phyloP scores from a whole-genome alignment of 2,329 filamentous ascomycete species.

The Microthyrium microscopicum region DNA sequence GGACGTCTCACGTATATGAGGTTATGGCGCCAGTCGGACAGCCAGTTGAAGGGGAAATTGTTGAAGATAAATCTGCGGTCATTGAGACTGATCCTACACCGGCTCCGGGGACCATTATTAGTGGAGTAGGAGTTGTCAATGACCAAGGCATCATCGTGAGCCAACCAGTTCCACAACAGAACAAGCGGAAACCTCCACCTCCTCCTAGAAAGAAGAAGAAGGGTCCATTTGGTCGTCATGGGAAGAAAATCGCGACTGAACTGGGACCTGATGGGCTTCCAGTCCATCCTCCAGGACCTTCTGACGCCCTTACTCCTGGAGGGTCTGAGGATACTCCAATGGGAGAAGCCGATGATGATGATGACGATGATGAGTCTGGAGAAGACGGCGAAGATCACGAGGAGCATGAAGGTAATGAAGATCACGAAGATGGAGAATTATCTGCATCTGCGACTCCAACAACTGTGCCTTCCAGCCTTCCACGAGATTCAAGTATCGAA shows the following conservation, averaged over 20 bases:
- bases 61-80: constrained; percentile 25
- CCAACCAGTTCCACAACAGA: constrained; percentile 28
- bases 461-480: constrained; percentile 15
- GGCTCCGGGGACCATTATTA: constrained; percentile 41
- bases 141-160: constrained; percentile 42
- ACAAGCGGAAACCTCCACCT: constrained; percentile 49
- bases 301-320: constrained; percentile 20
- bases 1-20: constrained; percentile 72
- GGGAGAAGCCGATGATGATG: constrained; percentile 28
- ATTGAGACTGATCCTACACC: constrained; percentile 28
- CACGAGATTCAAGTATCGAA: constrained; percentile 10
- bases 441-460: constrained; percentile 26
- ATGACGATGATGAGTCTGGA: constrained; percentile 31
- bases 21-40: constrained; percentile 69
- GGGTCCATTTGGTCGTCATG: constrained; percentile 63
- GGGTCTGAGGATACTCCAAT: constrained; percentile 25
- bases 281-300: constrained; percentile 36
- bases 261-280: no score
- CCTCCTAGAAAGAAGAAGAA: constrained; percentile 65
- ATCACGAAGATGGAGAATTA: constrained; percentile 26
- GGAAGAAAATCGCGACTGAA: constrained; percentile 59
- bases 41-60: constrained; percentile 64
- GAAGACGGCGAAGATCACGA: constrained; percentile 33
- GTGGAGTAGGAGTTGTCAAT: constrained; percentile 43
- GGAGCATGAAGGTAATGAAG: constrained; percentile 26